Evolutionary conservation across 164 flowering plant genomes (phyloP), one percentile per base, ranked within the genome.

Genomic region (Tetracentron sinense): DNA sequence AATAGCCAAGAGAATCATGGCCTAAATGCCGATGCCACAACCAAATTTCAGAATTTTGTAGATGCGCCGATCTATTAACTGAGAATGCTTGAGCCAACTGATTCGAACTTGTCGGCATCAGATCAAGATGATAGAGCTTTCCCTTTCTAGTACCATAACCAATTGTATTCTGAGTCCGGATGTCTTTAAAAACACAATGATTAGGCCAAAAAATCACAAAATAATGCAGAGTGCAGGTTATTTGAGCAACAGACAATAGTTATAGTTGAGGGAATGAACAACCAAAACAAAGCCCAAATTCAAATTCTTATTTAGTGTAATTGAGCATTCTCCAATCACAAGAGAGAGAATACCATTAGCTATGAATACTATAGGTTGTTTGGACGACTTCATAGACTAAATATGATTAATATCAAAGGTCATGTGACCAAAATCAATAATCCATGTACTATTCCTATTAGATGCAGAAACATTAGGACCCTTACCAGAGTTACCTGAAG

Each of bases 191-290:
- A 19, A 67, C 44, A 63, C 63, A 73, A 60, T 11, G 38, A 19
- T 70, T 19, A 48, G 72, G 72, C 69, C 69, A 67, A 71, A 75
- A 75, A 63, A 70, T 56, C 2, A 75, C 67, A 68, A 60, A 38
- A 75, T 69, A 63, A 60, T 49, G 38, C 51, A 71, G 63, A 7
- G 59, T 46, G 2, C 15, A 22, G 16, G 64, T 64, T 10, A 67
- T 60, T 30, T 55, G 60, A 55, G 68, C 38, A 30, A 46, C 54
- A 3, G 68, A 59, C 50, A 67, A 52, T n/a, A 42, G 33, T 66
- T 66, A 66, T 51, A 35, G 35, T 60, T 44, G 26, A 70, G 54
- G 11, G 59, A 58, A 15, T 53, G 68, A 22, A 69, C 74, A 51
- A 74, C 50, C n/a, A 74, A 30, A 12, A 66, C 61, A 53, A 49